Base-by-base conservation (phyloP, 371 early-diverging fungal genomes). In the Mucor indicus region DNA sequence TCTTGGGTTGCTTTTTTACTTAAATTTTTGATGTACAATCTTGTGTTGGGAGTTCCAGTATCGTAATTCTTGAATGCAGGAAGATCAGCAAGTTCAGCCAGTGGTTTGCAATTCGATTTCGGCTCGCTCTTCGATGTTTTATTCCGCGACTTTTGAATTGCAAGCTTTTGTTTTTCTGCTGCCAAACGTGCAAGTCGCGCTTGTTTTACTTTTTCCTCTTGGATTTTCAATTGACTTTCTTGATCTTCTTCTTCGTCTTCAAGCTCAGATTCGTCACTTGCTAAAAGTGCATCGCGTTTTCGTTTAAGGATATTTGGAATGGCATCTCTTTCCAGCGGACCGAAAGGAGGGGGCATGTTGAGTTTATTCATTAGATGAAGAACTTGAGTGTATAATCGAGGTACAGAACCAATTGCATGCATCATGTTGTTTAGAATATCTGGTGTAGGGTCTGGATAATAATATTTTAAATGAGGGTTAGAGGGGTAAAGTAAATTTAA, bases 321-420 rank as follows among this genome's bases (percentile, higher is more conserved):
- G 11, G 69, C 45, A 21, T 57, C 67, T 20, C 48, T 52, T 6
- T 56, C 50, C 9, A 60, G 38, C 2, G 72, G 64, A 0, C 60
- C 70, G 57, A 85, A 86, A 6, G 86, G 86, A 12, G 85, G 85
- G 3, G 86, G 76, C 23, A 85, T 54, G 41, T 83, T 81, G 76
- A 84, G 76, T 38, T 85, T 85, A 54, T 86, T 86, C 86, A 86
- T 86, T 38, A 86, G 50, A 54, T 86, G 85, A 20, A 86, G 60
- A 1, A 84, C 84, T 53, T 85, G 84, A 17, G 60, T 68, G 54
- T 86, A 86, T 3, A 86, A 59, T 23, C 77, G 55, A 6, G 85
- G 85, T 0, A 77, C 69, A 12, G 67, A 60, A 9, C 62, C 72
- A 27, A 81, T 69, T 6, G 81, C 77, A 48, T 74, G 61, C 47